These are phyloP conservation scores for Phlyctochytrium arcticum DNA, from an alignment of 192 early-diverging fungal species.

Conservation along the genomic window DNA sequence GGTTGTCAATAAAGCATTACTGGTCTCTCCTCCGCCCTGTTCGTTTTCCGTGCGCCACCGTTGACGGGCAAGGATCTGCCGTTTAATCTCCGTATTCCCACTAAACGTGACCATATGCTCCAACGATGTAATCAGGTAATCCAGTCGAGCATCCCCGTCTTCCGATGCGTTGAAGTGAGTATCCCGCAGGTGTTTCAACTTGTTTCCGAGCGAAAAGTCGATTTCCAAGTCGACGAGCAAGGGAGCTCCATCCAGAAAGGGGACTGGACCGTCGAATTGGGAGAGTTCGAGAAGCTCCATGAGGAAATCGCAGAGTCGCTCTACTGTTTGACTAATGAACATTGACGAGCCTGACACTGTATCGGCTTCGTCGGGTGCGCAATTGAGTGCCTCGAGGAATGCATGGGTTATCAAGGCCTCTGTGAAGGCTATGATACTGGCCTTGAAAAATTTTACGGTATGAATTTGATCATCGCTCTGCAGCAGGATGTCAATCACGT, in stretches of 20 bases:
- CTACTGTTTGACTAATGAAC: conserved; percentile 15
- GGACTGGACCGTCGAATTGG: conserved; percentile 50
- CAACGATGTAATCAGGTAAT: conserved; percentile 61
- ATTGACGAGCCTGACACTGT: conserved; percentile 3
- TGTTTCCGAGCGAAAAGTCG: conserved; percentile 58
- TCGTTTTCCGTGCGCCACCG: conserved; percentile 1
- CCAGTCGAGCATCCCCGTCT: conserved; percentile 53
- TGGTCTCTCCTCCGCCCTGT: background rate
- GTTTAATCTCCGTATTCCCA: conserved; percentile 49
- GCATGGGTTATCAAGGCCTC: conserved; percentile 48
- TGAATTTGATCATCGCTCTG: conserved; percentile 21
- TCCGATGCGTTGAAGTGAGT: conserved; percentile 25
- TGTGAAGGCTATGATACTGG: conserved; percentile 43
- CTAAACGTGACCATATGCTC: conserved; percentile 61
- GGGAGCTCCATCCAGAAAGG: conserved; percentile 68
- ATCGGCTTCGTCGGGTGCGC: too few species aligned
- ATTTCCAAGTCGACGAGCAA: conserved; percentile 81
- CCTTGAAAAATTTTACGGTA: conserved; percentile 41
- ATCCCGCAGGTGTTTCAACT: conserved; percentile 45
- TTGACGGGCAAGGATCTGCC: conserved; percentile 37
- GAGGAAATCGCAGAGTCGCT: conserved; percentile 46
- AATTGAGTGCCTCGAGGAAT: conserved; percentile 37
- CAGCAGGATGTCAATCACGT: conserved; percentile 27
- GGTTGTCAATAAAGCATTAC: background rate
- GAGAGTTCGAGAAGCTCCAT: conserved; percentile 62